A percentile compares a stretch with the other conserved stretches of the same genome.
Conservation (phyloP, 148 eudicot genomes). For the Diospyros lotus region DNA sequence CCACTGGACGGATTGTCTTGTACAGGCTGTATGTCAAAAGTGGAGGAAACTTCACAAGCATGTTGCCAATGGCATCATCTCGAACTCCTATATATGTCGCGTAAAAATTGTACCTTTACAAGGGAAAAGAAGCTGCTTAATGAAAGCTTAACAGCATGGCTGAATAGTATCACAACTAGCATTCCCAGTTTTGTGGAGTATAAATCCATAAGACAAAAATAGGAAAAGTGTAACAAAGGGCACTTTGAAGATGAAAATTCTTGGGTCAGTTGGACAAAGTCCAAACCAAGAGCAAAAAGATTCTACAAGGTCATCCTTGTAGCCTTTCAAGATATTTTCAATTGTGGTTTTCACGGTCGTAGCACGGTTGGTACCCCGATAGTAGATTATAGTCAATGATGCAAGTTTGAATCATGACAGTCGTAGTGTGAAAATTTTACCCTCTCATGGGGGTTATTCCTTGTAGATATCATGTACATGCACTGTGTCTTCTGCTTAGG, state of each 20-base stretch:
- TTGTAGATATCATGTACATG: too few relatives aligned
- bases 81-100: slow-evolving; percentile 81
- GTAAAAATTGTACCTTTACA: slow-evolving; percentile 75
- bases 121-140: not conserved
- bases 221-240: not conserved
- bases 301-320: not conserved
- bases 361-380: too few relatives aligned
- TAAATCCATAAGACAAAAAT: not conserved
- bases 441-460: too few relatives aligned
- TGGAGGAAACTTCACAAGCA: slow-evolving; percentile 81
- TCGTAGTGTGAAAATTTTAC: too few relatives aligned
- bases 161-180: not conserved
- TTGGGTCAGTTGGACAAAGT: not conserved
- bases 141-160: not conserved
- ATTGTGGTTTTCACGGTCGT: too few relatives aligned
- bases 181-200: not conserved
- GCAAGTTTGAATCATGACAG: too few relatives aligned
- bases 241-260: not conserved
- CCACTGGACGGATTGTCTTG: slow-evolving; percentile 99
- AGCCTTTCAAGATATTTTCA: not conserved
- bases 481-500: too few relatives aligned
- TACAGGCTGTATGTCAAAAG: slow-evolving; percentile 84
- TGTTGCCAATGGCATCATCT: slow-evolving; percentile 71
- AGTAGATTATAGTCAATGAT: too few relatives aligned
- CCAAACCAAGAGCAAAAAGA: not conserved